Base-by-base conservation (phyloP, 2,329 filamentous ascomycete species). In the Fusarium sp. region DNA sequence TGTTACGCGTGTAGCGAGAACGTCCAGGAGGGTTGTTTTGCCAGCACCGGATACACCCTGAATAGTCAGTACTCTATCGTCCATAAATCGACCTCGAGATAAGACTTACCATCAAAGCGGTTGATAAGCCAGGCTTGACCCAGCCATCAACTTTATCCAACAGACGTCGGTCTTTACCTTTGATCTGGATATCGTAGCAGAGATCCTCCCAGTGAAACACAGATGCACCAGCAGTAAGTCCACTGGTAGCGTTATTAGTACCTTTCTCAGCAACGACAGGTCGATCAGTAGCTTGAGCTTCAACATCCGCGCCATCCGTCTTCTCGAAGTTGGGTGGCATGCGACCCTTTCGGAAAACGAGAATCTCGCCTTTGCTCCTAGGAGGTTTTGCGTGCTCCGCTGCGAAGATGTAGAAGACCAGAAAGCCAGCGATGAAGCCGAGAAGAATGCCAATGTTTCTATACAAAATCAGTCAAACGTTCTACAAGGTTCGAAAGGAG, bases 91-190 rank as follows among this genome's bases (percentile, higher is more conserved):
- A 2, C 8, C 7, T 0, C 1, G 3, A 15, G 16, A 6, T 0
- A 4, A 6, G 10, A 7, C 42, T 1, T 56, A 70, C 66, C 68
- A 70, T 70, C 0, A 70, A 15, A 2, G 91, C 91, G 9, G 91
- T 94, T 30, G 92, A 81, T 18, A 90, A 91, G 43, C 92, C 92
- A 10, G 92, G 92, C 77, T 92, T 92, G 59, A 94, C 91, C 89
- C 90, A 94, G 8, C 92, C 92, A 74, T 93, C 89, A 5, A 94
- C 90, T 53, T 92, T 84, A 70, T 94, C 88, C 49, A 94, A 79
- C 71, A 94, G 87, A 38, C 89, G 86, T 12, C 91, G 86, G 8
- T 84, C 79, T 66, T 91, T 86, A 4, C 83, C 83, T 78, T 93
- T 92, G 77, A 93, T 91, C 72, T 89, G 88, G 73, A 83, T 82